Evolutionary conservation across 2,329 filamentous ascomycete species (phyloP).

Genomic region (Pyrenochaeta sp.): DNA sequence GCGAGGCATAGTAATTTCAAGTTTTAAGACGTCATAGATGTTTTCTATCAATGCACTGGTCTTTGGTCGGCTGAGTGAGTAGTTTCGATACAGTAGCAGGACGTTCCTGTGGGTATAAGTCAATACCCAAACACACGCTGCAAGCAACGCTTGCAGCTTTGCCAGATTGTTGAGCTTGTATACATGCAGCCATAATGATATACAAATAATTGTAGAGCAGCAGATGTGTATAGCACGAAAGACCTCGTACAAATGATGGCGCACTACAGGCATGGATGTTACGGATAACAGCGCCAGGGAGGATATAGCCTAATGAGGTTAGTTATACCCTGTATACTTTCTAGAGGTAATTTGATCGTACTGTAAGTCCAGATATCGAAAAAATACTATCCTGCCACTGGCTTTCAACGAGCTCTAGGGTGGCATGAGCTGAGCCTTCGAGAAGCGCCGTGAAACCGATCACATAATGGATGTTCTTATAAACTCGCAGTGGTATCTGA

Average conservation of each 20-base stretch:
- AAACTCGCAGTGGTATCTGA: conserved; percentile 10
- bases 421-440: conserved; percentile 8
- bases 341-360: too few species aligned
- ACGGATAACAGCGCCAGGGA: conserved; percentile 8
- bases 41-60: conserved; percentile 14
- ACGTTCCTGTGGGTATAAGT: conserved; percentile 12
- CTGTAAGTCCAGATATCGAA: conserved; percentile 1
- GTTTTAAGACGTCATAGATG: conserved; percentile 10
- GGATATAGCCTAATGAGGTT: conserved; percentile 2
- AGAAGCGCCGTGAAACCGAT: conserved; percentile 10
- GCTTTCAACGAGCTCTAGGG: conserved; percentile 3
- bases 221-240: conserved; percentile 10
- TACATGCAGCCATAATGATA: conserved; percentile 17
- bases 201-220: conserved; percentile 13
- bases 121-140: conserved; percentile 9
- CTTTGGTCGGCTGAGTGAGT: conserved; percentile 12
- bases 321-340: too few species aligned
- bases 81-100: conserved; percentile 19
- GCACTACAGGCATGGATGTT: conserved; percentile 8
- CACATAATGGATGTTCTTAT: conserved; percentile 5
- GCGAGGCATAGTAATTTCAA: conserved; percentile 13
- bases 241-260: conserved; percentile 7
- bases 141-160: conserved; percentile 6
- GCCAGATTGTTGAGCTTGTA: conserved; percentile 3
- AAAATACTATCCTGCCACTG: conserved; percentile 1